Percentiles rank a stretch among this genome's conserved stretches.
Conservation (phyloP, 768 basidiomycete species). For the Trametes gibbosa region DNA sequence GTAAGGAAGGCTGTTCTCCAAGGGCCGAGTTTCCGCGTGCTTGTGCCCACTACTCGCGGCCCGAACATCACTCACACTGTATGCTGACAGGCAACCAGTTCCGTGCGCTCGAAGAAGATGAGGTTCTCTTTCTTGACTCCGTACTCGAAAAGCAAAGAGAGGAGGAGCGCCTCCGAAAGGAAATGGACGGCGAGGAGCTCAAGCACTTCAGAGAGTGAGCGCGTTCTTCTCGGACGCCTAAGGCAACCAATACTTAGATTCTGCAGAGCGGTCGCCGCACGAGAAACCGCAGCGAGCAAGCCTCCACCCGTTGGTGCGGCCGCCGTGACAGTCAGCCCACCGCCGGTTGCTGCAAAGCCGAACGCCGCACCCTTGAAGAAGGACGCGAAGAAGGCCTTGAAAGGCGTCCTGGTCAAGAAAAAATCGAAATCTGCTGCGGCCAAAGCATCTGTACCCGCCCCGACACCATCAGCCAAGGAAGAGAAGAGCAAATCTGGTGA, state of each 20-base stretch:
- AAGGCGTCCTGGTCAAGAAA: slow-evolving; percentile 81
- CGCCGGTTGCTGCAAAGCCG: slow-evolving; percentile 21
- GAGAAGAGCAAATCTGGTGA: slow-evolving; percentile 9
- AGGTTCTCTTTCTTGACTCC: slow-evolving; percentile 85
- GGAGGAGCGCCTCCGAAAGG: slow-evolving; percentile 72
- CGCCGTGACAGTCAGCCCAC: slow-evolving; percentile 27
- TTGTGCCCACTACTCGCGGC: not conserved
- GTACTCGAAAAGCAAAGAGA: slow-evolving; percentile 71
- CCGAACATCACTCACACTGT: not conserved
- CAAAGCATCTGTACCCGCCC: not conserved
- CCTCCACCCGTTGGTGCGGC: slow-evolving; percentile 34
- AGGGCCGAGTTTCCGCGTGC: too few relatives aligned
- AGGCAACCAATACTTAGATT: not conserved
- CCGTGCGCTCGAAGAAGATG: slow-evolving; percentile 85
- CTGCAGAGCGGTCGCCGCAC: slow-evolving; percentile 69
- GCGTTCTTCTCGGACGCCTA: not conserved
- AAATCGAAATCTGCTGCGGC: slow-evolving; percentile 45
- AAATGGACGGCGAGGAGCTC: slow-evolving; percentile 77
- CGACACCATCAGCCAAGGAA: slow-evolving; percentile 15
- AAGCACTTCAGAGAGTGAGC: slow-evolving; percentile 73
- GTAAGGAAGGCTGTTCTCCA: slow-evolving; percentile 19
- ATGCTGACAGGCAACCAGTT: slow-evolving; percentile 72
- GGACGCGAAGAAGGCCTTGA: slow-evolving; percentile 63
- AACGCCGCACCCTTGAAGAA: slow-evolving; percentile 46
- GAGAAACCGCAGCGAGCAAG: slow-evolving; percentile 42